Evolutionary conservation across 106 monocot species (phyloP), one percentile per base, ranked within the genome.

Genomic region (Apostasia ramifera): DNA sequence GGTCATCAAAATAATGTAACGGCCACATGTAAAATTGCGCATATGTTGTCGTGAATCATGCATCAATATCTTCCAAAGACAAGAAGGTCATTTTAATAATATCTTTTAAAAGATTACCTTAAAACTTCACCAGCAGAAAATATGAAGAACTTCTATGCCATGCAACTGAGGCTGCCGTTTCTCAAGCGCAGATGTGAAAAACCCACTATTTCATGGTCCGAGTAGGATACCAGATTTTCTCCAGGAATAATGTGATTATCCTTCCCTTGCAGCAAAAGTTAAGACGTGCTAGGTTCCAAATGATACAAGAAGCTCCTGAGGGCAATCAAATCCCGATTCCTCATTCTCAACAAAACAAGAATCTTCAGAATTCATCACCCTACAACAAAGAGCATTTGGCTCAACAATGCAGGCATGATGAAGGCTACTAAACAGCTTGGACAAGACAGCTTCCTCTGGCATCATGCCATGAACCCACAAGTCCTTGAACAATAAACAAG

Each of bases 391-490:
- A 70, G 59, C 9, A 54, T 47, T 12, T 55, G 59, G 40, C 43
- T 73, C 72, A 71, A 13, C 14, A 53, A 40, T 43, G 53, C 7
- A 46, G 37, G 53, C 55, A 68, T 44, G 38, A 12, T 26, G 51
- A 42, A 69, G 41, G 47, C 69, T 48, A 9, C 55, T 57, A 8
- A 57, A 81, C 13, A 87, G 40, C 49, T 66, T 53, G 12, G 53
- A 76, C 52, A 44, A 74, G 26, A 74, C 69, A 8, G 58, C 40
- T 37, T 48, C 10, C 55, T 57, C 69, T 45, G 67, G 76, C 8
- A 67, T 68, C 61, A 83, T 53, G 47, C 74, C 83, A 59, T 70
- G 40, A 47, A 68, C 64, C 59, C 53, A 49, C 74, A 77, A 72
- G 67, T 58, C 62, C 51, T 68, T 75, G 39, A 76, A 59, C 40